These are phyloP conservation scores for Flagelloscypha sp. DNA, from an alignment of 768 basidiomycete genomes.

Conservation along the genomic window DNA sequence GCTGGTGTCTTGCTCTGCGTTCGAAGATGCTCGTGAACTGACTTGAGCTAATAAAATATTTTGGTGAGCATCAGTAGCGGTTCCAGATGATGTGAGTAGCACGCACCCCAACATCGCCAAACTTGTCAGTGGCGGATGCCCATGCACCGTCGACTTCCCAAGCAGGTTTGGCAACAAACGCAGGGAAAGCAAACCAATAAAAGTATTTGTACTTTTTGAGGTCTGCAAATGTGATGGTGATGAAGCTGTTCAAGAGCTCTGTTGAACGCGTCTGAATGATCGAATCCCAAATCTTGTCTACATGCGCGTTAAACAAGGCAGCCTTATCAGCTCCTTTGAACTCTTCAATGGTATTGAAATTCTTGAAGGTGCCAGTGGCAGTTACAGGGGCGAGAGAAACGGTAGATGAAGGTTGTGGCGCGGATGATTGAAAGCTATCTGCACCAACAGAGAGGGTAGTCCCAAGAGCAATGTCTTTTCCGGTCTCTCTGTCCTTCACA, in stretches of 20 bases:
- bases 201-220: conserved; percentile 97
- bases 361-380: conserved; percentile 70
- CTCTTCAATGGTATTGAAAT: conserved; percentile 96
- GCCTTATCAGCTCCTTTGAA: conserved; percentile 89
- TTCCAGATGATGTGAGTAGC: not conserved
- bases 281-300: conserved; percentile 54
- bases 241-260: conserved; percentile 61
- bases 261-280: conserved; percentile 45
- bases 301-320: conserved; percentile 67
- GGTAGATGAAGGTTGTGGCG: conserved; percentile 21
- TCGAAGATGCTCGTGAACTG: conserved; percentile 44
- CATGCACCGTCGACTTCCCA: conserved; percentile 80
- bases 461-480: conserved; percentile 62
- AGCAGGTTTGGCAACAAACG: conserved; percentile 79
- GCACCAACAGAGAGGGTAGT: conserved; percentile 57
- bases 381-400: conserved; percentile 39
- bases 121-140: conserved; percentile 36
- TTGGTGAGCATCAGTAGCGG: conserved; percentile 1
- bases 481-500: conserved; percentile 71
- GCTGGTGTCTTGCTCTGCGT: conserved; percentile 28
- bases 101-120: conserved; percentile 35
- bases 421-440: conserved; percentile 43
- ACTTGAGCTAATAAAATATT: conserved; percentile 40
- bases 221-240: conserved; percentile 91
- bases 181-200: conserved; percentile 98